Percentiles rank a stretch among this genome's conserved stretches.
Evolutionary conservation across 495 filamentous ascomycete species (phyloP).

Genomic region (Alectoria sarmentosa): DNA sequence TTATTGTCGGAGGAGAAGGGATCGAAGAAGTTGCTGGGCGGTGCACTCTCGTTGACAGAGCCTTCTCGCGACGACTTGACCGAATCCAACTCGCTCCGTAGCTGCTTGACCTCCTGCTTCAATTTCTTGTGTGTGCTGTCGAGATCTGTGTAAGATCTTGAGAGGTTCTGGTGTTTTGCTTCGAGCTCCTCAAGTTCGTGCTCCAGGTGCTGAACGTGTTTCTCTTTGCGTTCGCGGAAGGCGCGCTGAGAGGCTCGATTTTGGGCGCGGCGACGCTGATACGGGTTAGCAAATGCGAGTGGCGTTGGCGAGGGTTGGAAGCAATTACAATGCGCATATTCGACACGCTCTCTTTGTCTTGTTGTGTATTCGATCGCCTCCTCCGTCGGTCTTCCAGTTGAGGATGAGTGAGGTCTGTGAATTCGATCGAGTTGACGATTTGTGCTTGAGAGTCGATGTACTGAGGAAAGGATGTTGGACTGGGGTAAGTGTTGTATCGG

Average conservation of each 20-base stretch:
- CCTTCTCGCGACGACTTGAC: constrained; percentile 21
- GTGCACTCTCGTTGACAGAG: constrained; percentile 11
- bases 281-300: not conserved
- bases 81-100: constrained; percentile 24
- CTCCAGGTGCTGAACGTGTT: constrained; percentile 40
- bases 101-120: constrained; percentile 26
- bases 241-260: constrained; percentile 50
- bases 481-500: constrained; percentile 11
- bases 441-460: constrained; percentile 20
- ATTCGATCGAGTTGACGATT: constrained; percentile 26
- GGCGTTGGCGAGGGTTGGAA: not conserved
- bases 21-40: constrained; percentile 14
- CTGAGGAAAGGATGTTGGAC: constrained; percentile 18
- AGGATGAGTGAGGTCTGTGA: constrained; percentile 27
- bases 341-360: constrained; percentile 26
- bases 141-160: constrained; percentile 24
- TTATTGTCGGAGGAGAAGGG: constrained; percentile 16
- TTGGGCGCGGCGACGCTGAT: constrained; percentile 49
- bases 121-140: constrained; percentile 22
- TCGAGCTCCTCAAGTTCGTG: constrained; percentile 34
- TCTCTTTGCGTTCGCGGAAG: constrained; percentile 45
- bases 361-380: constrained; percentile 23
- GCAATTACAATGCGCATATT: constrained; percentile 28
- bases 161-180: constrained; percentile 23
- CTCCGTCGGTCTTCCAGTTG: constrained; percentile 26